A percentile compares a stretch with the other conserved stretches of the same genome.
phyloP scores from a whole-genome alignment of 225 moss, liverwort and hornwort genomes.

The Bryoerythrophyllum caledonicum region DNA sequence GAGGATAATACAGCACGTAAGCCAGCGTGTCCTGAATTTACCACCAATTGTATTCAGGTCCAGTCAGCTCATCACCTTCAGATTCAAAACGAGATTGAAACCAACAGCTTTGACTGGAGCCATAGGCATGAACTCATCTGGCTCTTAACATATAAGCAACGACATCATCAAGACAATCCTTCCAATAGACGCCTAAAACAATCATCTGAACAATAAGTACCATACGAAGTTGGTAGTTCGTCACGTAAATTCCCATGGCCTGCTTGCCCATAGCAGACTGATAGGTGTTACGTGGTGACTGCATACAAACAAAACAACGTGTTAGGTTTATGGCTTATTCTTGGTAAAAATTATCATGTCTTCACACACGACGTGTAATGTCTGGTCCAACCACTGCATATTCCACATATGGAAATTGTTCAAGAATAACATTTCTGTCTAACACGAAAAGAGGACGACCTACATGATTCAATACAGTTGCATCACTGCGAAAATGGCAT shows the following conservation, averaged over 20 bases:
- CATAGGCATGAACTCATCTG: neutral
- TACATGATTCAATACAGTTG: neutral
- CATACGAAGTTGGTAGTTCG: conserved; percentile 98
- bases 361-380: neutral
- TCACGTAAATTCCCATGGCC: conserved; percentile 99
- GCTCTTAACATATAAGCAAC: conserved; percentile 4
- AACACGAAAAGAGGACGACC: neutral
- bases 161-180: neutral
- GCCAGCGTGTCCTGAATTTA: conserved; percentile 90
- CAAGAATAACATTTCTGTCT: neutral
- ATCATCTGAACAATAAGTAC: conserved; percentile 26
- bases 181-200: neutral
- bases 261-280: conserved; percentile 99
- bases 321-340: conserved; percentile 8
- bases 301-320: conserved; percentile 26
- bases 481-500: conserved; percentile 5
- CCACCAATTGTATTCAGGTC: conserved; percentile 1
- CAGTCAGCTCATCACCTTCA: conserved; percentile 16
- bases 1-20: conserved; percentile 96
- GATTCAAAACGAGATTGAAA: neutral
- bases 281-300: conserved; percentile 99
- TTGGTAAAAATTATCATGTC: neutral
- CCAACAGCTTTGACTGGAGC: neutral
- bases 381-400: neutral
- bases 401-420: neutral